Percentiles rank a stretch among this genome's conserved stretches.
Evolutionary conservation across 805 yeast genomes (phyloP).

Genomic region (Candida anglica): DNA sequence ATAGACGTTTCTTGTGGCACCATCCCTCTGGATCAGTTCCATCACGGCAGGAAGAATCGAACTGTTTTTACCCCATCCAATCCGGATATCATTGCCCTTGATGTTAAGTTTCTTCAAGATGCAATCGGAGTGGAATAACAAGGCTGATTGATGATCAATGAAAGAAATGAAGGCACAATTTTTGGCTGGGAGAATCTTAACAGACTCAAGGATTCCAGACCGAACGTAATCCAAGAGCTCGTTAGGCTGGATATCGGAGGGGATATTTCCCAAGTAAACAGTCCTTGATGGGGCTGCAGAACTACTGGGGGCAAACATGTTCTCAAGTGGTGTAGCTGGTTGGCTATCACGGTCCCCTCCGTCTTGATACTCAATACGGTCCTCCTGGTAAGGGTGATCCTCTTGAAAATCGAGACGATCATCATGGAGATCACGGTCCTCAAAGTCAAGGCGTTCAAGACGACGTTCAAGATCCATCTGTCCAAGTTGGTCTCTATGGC

Average conservation of each 20-base stretch:
- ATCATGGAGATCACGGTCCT: conserved; percentile 12
- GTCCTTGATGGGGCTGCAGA: conserved; percentile 73
- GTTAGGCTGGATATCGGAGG: conserved; percentile 72
- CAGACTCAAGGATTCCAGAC: conserved; percentile 82
- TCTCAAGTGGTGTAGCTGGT: too few relatives aligned
- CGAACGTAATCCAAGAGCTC: conserved; percentile 87
- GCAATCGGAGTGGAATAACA: conserved; percentile 91
- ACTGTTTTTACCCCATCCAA: conserved; percentile 91
- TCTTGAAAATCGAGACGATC: conserved; percentile 12
- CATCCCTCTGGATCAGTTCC: conserved; percentile 74
- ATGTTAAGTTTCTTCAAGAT: conserved; percentile 78
- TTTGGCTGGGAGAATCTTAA: conserved; percentile 74
- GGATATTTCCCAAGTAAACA: conserved; percentile 85
- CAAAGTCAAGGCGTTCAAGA: conserved; percentile 9
- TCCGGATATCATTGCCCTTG: conserved; percentile 73
- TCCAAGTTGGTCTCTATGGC: conserved; percentile 7
- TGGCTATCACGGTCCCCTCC: too few relatives aligned
- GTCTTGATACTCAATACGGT: conserved; percentile 18
- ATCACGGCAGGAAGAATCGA: conserved; percentile 72
- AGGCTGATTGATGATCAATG: conserved; percentile 82
- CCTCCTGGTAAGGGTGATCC: conserved; percentile 12
- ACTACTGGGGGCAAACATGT: too few relatives aligned
- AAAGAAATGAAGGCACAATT: conserved; percentile 90
- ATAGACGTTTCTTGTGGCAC: conserved; percentile 92
- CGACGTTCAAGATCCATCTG: conserved; percentile 7